phyloP scores from a whole-genome alignment of 805 yeast genomes.

The Candida hispaniensis region DNA sequence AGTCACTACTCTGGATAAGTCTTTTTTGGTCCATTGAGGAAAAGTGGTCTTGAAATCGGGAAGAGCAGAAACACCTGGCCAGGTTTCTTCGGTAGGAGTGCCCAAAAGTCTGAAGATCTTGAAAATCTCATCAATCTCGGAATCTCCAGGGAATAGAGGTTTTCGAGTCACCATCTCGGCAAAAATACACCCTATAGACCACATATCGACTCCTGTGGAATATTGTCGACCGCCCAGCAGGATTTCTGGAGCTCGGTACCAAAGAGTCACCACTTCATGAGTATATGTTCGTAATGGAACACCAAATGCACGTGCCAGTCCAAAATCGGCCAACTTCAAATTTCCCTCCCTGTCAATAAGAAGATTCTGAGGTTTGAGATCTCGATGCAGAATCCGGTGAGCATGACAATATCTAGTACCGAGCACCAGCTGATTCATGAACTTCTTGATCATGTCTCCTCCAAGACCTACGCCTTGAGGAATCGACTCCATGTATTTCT shows the following conservation, averaged over 20 bases:
- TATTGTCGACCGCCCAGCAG: slow-evolving; percentile 93
- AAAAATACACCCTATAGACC: slow-evolving; percentile 96
- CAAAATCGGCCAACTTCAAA: slow-evolving; percentile 90
- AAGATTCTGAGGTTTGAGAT: slow-evolving; percentile 88
- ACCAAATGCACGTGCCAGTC: slow-evolving; percentile 94
- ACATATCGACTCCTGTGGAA: slow-evolving; percentile 96
- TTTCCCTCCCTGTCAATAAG: slow-evolving; percentile 84
- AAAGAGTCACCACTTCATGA: slow-evolving; percentile 92
- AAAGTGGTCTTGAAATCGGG: slow-evolving; percentile 91
- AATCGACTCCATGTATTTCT: slow-evolving; percentile 84
- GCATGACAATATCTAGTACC: slow-evolving; percentile 87
- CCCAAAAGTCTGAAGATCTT: slow-evolving; percentile 87
- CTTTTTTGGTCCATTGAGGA: slow-evolving; percentile 78
- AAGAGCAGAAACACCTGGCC: slow-evolving; percentile 89
- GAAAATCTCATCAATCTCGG: slow-evolving; percentile 94
- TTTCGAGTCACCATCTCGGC: slow-evolving; percentile 96
- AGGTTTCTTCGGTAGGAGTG: slow-evolving; percentile 81
- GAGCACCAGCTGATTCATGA: slow-evolving; percentile 85
- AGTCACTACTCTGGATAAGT: slow-evolving; percentile 60
- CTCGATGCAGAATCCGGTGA: slow-evolving; percentile 70
- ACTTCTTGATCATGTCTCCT: slow-evolving; percentile 65
- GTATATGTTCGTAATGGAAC: slow-evolving; percentile 96
- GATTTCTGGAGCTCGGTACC: slow-evolving; percentile 97
- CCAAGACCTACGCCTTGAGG: slow-evolving; percentile 69
- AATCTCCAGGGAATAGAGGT: slow-evolving; percentile 94